These are phyloP conservation scores for Conidiobolus incongruus DNA, from an alignment of 371 early-diverging fungal species.

Conservation along the genomic window DNA sequence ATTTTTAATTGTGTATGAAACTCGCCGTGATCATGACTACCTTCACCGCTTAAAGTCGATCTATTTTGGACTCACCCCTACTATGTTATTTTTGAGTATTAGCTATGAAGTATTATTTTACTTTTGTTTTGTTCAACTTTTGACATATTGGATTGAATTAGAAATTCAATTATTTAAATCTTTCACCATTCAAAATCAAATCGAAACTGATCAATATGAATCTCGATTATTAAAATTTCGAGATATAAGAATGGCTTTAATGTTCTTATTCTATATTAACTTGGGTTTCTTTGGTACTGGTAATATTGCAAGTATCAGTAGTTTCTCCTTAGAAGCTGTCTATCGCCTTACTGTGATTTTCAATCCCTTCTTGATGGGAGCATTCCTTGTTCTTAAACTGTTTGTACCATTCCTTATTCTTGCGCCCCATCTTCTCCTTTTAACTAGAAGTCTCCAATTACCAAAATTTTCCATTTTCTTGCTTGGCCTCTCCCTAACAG, in stretches of 20 bases:
- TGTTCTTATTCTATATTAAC: conserved; percentile 73
- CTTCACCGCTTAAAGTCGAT: too few species aligned
- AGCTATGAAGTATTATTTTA: too few species aligned
- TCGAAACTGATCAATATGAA: too few species aligned
- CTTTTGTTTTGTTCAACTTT: too few species aligned
- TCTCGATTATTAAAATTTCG: not conserved
- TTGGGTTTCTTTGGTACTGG: conserved; percentile 92
- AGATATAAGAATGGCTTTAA: not conserved
- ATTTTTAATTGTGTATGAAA: too few species aligned
- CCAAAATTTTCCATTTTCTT: conserved; percentile 68
- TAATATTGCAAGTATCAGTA: conserved; percentile 72
- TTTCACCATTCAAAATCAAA: too few species aligned
- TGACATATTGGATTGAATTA: too few species aligned
- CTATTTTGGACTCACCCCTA: too few species aligned
- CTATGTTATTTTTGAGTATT: too few species aligned
- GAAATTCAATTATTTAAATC: too few species aligned
- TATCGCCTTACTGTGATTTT: conserved; percentile 79
- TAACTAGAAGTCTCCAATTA: conserved; percentile 42
- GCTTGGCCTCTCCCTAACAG: conserved; percentile 60
- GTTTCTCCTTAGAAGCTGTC: conserved; percentile 74
- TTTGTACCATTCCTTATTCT: conserved; percentile 80
- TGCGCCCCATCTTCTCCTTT: conserved; percentile 51
- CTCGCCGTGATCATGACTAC: too few species aligned
- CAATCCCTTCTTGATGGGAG: conserved; percentile 76
- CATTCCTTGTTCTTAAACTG: conserved; percentile 63